Conservation (phyloP, 768 basidiomycete species). For the Suillus hirtellus region DNA sequence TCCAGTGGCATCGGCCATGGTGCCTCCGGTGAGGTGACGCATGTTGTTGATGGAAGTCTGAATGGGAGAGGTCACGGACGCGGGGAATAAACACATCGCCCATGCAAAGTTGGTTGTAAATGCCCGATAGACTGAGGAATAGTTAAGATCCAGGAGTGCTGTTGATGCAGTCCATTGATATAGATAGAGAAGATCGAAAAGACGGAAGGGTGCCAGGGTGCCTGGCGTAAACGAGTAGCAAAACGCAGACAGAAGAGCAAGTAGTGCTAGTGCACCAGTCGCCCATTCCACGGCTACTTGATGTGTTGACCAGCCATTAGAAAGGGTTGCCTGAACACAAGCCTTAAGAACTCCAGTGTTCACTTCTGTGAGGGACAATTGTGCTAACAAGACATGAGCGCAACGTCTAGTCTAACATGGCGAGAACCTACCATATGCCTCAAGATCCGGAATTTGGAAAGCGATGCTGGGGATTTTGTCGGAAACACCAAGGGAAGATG, state of each 20-base stretch:
- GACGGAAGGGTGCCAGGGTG: slow-evolving; percentile 67
- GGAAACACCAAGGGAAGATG: slow-evolving; percentile 55
- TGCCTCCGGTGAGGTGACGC: slow-evolving; percentile 81
- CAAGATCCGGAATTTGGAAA: slow-evolving; percentile 86
- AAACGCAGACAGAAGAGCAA: slow-evolving; percentile 54
- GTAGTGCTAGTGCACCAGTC: slow-evolving; percentile 63
- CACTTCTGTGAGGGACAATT: slow-evolving; percentile 70
- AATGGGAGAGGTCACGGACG: slow-evolving; percentile 54
- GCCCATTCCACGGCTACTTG: slow-evolving; percentile 78
- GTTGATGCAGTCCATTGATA: slow-evolving; percentile 85
- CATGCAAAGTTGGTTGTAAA: slow-evolving; percentile 89
- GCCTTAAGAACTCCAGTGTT: slow-evolving; percentile 74
- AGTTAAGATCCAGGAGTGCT: slow-evolving; percentile 82
- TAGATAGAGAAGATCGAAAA: slow-evolving; percentile 80
- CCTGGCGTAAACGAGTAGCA: slow-evolving; percentile 58
- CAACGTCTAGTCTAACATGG: slow-evolving; percentile 6
- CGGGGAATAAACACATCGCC: slow-evolving; percentile 75
- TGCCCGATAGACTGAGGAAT: slow-evolving; percentile 78
- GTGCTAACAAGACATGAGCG: slow-evolving; percentile 50
- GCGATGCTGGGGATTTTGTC: slow-evolving; percentile 74
- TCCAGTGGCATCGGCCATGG: slow-evolving; percentile 57
- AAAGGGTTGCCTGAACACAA: slow-evolving; percentile 88
- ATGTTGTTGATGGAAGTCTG: slow-evolving; percentile 80
- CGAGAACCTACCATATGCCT: slow-evolving; percentile 46
- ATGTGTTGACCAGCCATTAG: slow-evolving; percentile 85